phyloP scores from a whole-genome alignment of 345 rosid genomes.

The Syzygium jambos region DNA sequence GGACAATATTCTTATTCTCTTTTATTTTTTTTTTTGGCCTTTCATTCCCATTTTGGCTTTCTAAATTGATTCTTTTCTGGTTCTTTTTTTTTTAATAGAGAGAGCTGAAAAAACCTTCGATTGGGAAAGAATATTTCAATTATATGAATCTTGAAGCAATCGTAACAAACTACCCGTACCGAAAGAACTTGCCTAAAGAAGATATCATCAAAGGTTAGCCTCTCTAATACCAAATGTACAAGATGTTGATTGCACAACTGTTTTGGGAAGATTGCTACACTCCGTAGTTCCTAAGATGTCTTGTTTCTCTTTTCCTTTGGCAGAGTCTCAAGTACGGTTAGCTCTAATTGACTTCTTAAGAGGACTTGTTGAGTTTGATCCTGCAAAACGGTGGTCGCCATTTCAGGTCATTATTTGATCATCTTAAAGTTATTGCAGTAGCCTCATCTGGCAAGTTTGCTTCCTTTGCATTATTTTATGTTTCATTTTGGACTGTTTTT shows the following conservation, averaged over 20 bases:
- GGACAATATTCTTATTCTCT: background rate
- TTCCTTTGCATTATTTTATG: constrained; percentile 1
- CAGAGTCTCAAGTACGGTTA: constrained; percentile 83
- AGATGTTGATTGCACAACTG: background rate
- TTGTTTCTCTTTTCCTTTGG: background rate
- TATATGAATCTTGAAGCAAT: constrained; percentile 89
- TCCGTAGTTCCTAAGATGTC: background rate
- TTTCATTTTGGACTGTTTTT: background rate
- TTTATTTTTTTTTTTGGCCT: background rate
- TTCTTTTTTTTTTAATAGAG: constrained; percentile 46
- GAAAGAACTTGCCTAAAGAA: constrained; percentile 66
- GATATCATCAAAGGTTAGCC: constrained; percentile 73
- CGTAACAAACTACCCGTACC: constrained; percentile 77
- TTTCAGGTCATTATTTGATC: constrained; percentile 57
- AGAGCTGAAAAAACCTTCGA: constrained; percentile 69
- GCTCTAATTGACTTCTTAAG: constrained; percentile 95
- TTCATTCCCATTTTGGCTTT: background rate
- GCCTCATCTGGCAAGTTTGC: background rate
- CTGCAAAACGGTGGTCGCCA: constrained; percentile 99
- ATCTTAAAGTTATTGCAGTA: background rate
- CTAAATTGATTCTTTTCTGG: background rate
- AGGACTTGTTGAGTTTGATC: constrained; percentile 99
- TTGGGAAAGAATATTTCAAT: constrained; percentile 95
- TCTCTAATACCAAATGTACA: constrained; percentile 4
- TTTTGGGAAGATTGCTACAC: background rate